Evolutionary conservation across 306 rosid species (phyloP), one percentile per base, ranked within the genome.

Genomic region (Inga leiocalycina): DNA sequence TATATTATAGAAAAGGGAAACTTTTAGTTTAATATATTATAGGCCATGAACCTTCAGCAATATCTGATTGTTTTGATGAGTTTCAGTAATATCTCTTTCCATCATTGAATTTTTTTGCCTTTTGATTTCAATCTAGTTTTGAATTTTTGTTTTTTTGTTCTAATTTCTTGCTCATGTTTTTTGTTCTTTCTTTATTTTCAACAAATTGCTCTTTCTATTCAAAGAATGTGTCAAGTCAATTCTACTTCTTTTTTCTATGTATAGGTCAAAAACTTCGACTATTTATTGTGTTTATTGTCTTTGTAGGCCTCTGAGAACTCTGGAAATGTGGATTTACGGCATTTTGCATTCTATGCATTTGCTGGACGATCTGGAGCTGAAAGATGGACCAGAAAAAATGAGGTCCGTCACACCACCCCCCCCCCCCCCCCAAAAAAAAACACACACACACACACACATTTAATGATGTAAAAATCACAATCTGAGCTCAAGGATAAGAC

Each of bases 261-360:
- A 68, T 68, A 24, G 64, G 75, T 62, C 41, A 41, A 77, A 85
- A 75, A n/a, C 30, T 13, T 52, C 74, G n/a, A 75, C 81, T 62
- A 61, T 83, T 80, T 67, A n/a, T 74, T 83, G 3, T 81, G 83
- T 80, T 79, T 35, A 80, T 73, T 79, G 45, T 79, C 76, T 59
- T 17, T 73, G 79, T 43, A 97, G 99, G 85, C 87, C 71, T 87
- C 97, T 69, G 98, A 94, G 48, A 91, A 89, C 80, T 72, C 93
- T 27, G 97, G 89, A 78, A 82, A 93, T 77, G 88, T 88, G 88
- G 97, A 97, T 84, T 87, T 94, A 45, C 98, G 98, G 54, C 98
- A 97, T 89, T 97, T 94, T 85, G 94, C 96, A 48, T 87, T 94
- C 78, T 97, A 86, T 83, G 98, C 99, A 74, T 97, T 90, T 90